A percentile compares a stretch with the other conserved stretches of the same genome.
These are phyloP conservation scores for Astrocystis sublimbata DNA, from an alignment of 495 filamentous ascomycete species.

Conservation along the genomic window DNA sequence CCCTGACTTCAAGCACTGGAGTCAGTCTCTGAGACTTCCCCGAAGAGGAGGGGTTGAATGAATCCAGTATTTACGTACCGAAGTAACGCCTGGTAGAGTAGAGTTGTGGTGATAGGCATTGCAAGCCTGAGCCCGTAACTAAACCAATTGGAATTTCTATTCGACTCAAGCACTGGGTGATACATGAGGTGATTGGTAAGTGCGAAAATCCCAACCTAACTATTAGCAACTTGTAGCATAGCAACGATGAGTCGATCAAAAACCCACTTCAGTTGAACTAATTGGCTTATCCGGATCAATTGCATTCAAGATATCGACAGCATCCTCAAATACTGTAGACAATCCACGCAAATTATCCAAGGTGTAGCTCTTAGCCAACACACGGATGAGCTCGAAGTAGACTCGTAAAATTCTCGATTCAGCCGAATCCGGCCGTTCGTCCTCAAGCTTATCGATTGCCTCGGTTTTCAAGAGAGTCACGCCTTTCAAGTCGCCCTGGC, in stretches of 20 bases:
- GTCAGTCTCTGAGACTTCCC: no score
- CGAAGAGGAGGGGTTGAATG: no score
- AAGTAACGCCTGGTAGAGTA: slow-evolving; percentile 9
- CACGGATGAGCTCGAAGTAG: neutral
- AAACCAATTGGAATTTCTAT: slow-evolving; percentile 8
- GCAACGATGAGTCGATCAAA: neutral
- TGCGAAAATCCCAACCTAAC: slow-evolving; percentile 11
- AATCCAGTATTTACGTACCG: no score
- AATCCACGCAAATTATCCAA: neutral
- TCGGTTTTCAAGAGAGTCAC: slow-evolving; percentile 13
- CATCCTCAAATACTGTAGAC: slow-evolving; percentile 3
- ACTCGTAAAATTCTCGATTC: slow-evolving; percentile 5
- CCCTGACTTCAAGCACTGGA: no score
- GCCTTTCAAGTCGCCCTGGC: slow-evolving; percentile 22
- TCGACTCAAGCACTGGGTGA: slow-evolving; percentile 7
- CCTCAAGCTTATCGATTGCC: neutral
- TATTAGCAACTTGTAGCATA: neutral
- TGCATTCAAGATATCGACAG: neutral
- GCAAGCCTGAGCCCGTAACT: neutral
- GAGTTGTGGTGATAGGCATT: neutral
- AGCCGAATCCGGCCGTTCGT: neutral
- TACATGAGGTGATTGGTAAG: slow-evolving; percentile 1
- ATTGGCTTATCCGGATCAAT: neutral
- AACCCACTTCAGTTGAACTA: slow-evolving; percentile 14
- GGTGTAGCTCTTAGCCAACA: slow-evolving; percentile 8